These are phyloP conservation scores for Pyricularia sp. DNA, from an alignment of 2,329 filamentous ascomycete genomes.

Conservation along the genomic window DNA sequence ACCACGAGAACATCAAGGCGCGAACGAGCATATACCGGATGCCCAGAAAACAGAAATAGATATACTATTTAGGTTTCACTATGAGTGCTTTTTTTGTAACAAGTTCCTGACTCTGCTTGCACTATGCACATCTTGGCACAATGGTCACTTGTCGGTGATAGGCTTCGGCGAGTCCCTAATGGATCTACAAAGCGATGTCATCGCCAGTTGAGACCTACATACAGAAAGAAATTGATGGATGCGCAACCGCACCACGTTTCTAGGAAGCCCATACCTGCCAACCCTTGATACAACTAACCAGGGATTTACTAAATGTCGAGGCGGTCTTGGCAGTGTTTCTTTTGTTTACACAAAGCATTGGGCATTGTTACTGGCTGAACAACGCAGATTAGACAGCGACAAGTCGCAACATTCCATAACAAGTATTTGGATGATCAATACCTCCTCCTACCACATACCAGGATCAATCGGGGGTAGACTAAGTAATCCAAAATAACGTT, in stretches of 20 bases:
- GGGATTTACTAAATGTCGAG: neutral
- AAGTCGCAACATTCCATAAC: neutral
- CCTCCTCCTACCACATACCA: neutral
- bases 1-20: neutral
- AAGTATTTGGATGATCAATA: neutral
- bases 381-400: neutral
- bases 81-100: neutral
- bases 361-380: neutral
- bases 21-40: neutral
- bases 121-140: neutral
- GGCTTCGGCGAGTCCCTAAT: neutral
- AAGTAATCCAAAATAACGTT: neutral
- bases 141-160: neutral
- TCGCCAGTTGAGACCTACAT: neutral
- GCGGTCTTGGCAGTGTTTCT: neutral
- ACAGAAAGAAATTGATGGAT: neutral
- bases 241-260: neutral
- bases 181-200: neutral
- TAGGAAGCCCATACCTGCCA: neutral
- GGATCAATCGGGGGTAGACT: neutral
- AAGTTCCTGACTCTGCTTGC: neutral
- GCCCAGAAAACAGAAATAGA: neutral
- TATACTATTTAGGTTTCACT: neutral
- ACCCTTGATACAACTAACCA: neutral
- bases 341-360: neutral